Evolutionary conservation across 2,329 filamentous ascomycete genomes (phyloP), one percentile per base, ranked within the genome.

Genomic region (Talaromyces piceae): DNA sequence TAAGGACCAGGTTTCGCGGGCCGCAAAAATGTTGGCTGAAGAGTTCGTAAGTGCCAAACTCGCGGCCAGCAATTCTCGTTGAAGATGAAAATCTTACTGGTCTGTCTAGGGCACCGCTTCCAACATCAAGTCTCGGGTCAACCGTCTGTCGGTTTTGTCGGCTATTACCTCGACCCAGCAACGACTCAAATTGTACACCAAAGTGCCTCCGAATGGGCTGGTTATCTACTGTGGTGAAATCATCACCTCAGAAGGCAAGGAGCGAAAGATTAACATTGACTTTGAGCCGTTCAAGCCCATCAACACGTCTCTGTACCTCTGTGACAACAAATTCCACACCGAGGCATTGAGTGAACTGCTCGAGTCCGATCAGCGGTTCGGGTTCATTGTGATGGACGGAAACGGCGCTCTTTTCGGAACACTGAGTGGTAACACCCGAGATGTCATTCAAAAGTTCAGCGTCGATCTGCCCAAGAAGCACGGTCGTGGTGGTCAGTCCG

Each of bases 221-320:
- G 93, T 98, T 59, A 87, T 98, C 61, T 98, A 98, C 81, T 98
- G 93, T 73, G 93, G 93, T 84, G 93, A 98, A 96, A 97, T 98
- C 71, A 86, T 98, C 78, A 98, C 93, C 51, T 86, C 85, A 26
- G 93, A 98, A 78, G 93, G 93, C 73, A 98, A 98, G 75, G 93
- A 98, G 77, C 82, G 93, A 67, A 98, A 96, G 80, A 94, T 98
- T 78, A 98, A 98, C 75, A 98, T 98, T 70, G 94, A 98, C 70
- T 98, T 98, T 71, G 93, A 98, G 75, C 93, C 93, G 27, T 98
- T 98, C 81, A 98, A 98, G 80, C 93, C 93, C 55, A 98, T 98
- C 83, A 98, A 98, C 75, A 98, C 93, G 30, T 98, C 94, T 41
- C 82, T 98, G 44, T 98, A 98, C 72, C 88, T 98, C 55, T 98